Evolutionary conservation across 306 rosid species (phyloP).

Genomic region (Argentina anserina): DNA sequence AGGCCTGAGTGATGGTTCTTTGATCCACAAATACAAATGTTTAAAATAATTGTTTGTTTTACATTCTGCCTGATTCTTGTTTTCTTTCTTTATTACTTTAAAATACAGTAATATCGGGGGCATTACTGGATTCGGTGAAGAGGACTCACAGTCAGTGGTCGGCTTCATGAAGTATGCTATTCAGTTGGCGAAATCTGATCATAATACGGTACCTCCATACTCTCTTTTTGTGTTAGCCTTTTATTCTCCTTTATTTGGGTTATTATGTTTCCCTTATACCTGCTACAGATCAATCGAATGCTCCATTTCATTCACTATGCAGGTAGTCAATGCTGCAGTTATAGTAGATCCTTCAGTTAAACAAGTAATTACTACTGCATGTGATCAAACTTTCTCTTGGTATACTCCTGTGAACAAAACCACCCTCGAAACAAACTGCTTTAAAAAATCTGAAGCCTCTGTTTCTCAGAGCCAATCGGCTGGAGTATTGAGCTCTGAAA

Average conservation of each 20-base stretch:
- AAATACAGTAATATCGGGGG: constrained; percentile 74
- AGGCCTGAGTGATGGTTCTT: neutral
- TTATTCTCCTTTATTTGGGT: neutral
- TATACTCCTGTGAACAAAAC: constrained; percentile 30
- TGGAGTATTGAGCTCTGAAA: constrained; percentile 28
- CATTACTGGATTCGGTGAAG: constrained; percentile 71
- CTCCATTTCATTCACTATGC: constrained; percentile 3
- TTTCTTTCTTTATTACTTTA: neutral
- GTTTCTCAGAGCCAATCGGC: constrained; percentile 23
- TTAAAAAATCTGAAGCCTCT: constrained; percentile 24
- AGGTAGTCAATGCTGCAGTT: constrained; percentile 87
- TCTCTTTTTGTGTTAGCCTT: constrained; percentile 11
- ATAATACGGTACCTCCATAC: constrained; percentile 47
- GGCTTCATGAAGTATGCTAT: constrained; percentile 64
- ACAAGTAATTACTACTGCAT: constrained; percentile 60
- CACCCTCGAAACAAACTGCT: constrained; percentile 25
- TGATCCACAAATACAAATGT: neutral
- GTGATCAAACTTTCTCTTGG: constrained; percentile 55
- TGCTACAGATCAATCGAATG: too few species aligned
- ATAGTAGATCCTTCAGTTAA: constrained; percentile 81
- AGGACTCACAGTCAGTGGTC: constrained; percentile 49
- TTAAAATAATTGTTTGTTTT: neutral
- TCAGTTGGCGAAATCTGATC: constrained; percentile 54
- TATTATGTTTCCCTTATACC: neutral
- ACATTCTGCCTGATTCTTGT: neutral